Evolutionary conservation across 257 asterid genomes (phyloP), one percentile per base, ranked within the genome.

Genomic region (Jacaranda copaia): DNA sequence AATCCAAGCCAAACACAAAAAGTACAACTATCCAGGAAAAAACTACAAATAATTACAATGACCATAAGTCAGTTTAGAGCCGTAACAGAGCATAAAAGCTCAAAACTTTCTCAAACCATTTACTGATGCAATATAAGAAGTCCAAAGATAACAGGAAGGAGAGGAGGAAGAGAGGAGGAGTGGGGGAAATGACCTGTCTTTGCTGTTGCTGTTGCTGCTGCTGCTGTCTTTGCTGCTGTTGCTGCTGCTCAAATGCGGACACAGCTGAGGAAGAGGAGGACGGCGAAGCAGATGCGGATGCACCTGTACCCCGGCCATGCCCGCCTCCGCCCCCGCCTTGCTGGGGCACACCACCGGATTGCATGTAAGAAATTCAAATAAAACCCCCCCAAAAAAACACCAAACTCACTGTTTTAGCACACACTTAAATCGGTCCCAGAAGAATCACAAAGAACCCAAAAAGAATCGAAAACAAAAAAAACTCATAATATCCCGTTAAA

Each of bases 311-410:
- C 88, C 97, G 93, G 67, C 97, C 98, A 86, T 89, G 97, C 59
- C 97, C 93, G 38, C 94, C 43, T 39, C 43, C 88, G 46, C 90
- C 89, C 74, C 92, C 93, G 58, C 96, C 96, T 79, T 90, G 97
- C 85, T 89, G 96, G 81, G 88, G 87, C 73, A 97, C 97, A 75
- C 93, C 96, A n/a, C 96, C 98, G 77, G 97, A 90, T 80, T 94
- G 98, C 98, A 94, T 94, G 78, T 75, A 40, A 80, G 25, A 65
- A 56, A 59, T 38, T 79, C 68, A 61, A 40, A 6, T 9, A 7
- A 55, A n/a, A 40, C 1, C 32, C 32, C 32, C 32, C 1, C 51
- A 51, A 16, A 15, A 79, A 45, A 70, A 76, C 35, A 60, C 56
- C 39, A 14, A 61, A 19, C 55, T 36, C 51, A 5, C 67, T 38